Evolutionary conservation across 805 yeast genomes (phyloP).

Genomic region (Candida mattraensis): DNA sequence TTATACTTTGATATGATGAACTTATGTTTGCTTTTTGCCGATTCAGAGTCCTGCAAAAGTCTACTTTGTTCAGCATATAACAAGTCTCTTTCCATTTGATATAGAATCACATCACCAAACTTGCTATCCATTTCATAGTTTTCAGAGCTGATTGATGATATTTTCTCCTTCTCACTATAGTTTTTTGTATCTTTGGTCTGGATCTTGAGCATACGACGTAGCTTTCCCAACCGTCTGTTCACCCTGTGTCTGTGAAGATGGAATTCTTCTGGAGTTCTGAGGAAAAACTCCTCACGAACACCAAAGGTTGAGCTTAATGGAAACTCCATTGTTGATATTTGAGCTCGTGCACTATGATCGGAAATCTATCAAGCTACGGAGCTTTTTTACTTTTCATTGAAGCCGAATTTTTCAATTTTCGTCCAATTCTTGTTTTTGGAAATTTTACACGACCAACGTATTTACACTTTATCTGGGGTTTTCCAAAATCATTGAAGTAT

Average conservation of each 20-base stretch:
- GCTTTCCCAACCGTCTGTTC: constrained; percentile 56
- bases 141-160: constrained; percentile 44
- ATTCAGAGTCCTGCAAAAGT: constrained; percentile 51
- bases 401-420: constrained; percentile 6
- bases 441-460: constrained; percentile 10
- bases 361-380: no score
- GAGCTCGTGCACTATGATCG: no score
- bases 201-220: constrained; percentile 64
- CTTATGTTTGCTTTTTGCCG: constrained; percentile 45
- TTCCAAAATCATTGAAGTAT: no score
- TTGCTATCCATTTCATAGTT: constrained; percentile 51
- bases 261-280: constrained; percentile 69
- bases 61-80: constrained; percentile 67
- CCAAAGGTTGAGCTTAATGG: constrained; percentile 51
- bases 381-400: no score
- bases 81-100: constrained; percentile 76
- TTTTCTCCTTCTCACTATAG: constrained; percentile 50
- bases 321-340: constrained; percentile 36
- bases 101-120: constrained; percentile 59
- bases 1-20: constrained; percentile 66
- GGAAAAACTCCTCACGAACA: constrained; percentile 59
- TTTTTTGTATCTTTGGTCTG: constrained; percentile 67
- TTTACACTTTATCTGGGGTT: constrained; percentile 9
- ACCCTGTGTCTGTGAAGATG: constrained; percentile 64
- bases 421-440: constrained; percentile 6